Evolutionary conservation across 208 protist species (phyloP), one percentile per base, ranked within the genome.

Genomic region (Naegleria gruberi): DNA sequence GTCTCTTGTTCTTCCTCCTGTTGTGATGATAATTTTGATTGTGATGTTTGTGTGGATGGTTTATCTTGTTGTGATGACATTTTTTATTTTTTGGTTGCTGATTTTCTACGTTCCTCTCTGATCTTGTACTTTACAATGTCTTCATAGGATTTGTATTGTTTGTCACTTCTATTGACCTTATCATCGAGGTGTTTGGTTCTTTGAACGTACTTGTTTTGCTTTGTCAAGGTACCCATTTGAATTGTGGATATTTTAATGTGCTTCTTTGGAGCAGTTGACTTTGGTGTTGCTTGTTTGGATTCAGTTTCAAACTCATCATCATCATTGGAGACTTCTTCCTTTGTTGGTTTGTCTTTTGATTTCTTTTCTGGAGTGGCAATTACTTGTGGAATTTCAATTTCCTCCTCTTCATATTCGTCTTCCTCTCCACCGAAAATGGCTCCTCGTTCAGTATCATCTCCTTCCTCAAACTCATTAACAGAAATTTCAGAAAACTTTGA

Each of bases 141-240:
- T 40, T 37, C n/a, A 55, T 87, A 87, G 0, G 43, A 34, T 37
- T 87, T 47, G 41, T 30, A 51, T 55, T 87, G 83, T 12, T 6
- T 55, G 6, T 4, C 23, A 41, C 6, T 37, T 40, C 83, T 47
- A 40, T 87, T 87, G 8, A 87, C 83, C 37, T 51, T 87, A 55
- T 87, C 83, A 40, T 87, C 83, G 7, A 87, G 42, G 37, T 42
- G 42, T 30, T 55, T 30, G 19, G 83, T 55, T 87, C 83, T 46
- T n/a, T 87, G 83, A 87, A 87, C n/a, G n/a, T 55, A 46, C 37
- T 45, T 45, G n/a, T 87, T 55, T 8, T 87, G 6, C 40, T 87
- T 19, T 30, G 44, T 8, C 0, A 77, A n/a, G 34, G 30, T 26
- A 37, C 65, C 83, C 6, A 55, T 15, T 4, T 5, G 43, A 55